Percentiles rank a stretch among this genome's conserved stretches.
These are phyloP conservation scores for Mortierella sp. DNA, from an alignment of 371 early-diverging fungal genomes.

Conservation along the genomic window DNA sequence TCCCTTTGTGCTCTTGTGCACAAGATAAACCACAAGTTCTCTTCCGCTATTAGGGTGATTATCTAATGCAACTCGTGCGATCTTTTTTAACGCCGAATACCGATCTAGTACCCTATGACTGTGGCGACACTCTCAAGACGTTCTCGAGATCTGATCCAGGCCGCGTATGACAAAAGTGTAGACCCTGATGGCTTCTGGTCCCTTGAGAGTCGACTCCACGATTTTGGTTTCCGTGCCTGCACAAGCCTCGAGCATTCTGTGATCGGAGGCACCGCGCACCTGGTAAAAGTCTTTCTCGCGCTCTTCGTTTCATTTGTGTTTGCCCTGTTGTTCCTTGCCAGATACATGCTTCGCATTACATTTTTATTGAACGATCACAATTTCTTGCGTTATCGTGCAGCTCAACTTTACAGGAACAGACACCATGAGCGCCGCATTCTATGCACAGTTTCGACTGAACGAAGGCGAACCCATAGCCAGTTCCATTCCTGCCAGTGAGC, in stretches of 20 bases:
- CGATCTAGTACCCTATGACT: constrained; percentile 80
- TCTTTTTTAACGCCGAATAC: neutral
- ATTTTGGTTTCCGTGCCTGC: constrained; percentile 91
- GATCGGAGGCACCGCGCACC: constrained; percentile 83
- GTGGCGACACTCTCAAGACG: constrained; percentile 85
- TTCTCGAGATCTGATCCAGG: constrained; percentile 65
- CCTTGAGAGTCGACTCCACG: constrained; percentile 77
- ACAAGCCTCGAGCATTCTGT: constrained; percentile 87
- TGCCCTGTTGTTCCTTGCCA: neutral
- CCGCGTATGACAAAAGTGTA: constrained; percentile 68
- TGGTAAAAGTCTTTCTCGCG: constrained; percentile 56
- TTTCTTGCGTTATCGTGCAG: constrained; percentile 28
- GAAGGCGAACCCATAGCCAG: constrained; percentile 74
- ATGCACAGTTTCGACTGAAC: constrained; percentile 80
- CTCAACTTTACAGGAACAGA: constrained; percentile 85
- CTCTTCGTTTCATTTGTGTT: neutral
- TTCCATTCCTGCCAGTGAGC: constrained; percentile 90
- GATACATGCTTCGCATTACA: neutral
- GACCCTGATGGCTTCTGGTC: constrained; percentile 63
- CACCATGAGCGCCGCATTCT: constrained; percentile 80
- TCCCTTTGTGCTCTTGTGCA: no score
- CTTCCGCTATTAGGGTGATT: neutral
- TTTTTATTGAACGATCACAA: neutral
- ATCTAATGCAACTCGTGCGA: neutral
- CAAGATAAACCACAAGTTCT: neutral